phyloP scores from a whole-genome alignment of 805 yeast species.

The Lachancea lanzarotensis region DNA sequence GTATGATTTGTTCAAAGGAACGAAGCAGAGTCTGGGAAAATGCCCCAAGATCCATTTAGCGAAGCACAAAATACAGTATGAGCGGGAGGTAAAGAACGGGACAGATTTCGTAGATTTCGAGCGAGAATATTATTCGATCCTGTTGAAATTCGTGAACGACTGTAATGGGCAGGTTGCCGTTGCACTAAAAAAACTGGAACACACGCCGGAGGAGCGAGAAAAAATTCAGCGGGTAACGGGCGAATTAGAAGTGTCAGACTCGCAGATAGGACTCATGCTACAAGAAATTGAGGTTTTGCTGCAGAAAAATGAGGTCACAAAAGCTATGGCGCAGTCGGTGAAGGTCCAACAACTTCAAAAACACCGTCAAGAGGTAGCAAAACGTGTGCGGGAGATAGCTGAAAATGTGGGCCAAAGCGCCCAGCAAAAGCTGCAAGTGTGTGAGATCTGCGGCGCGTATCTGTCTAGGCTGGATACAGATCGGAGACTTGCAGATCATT shows the following conservation, averaged over 20 bases:
- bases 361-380: slow-evolving; percentile 47
- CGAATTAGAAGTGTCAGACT: slow-evolving; percentile 55
- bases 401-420: slow-evolving; percentile 79
- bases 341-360: slow-evolving; percentile 40
- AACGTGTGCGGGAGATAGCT: slow-evolving; percentile 50
- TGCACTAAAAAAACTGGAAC: slow-evolving; percentile 54
- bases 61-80: slow-evolving; percentile 65
- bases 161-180: slow-evolving; percentile 57
- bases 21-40: slow-evolving; percentile 75
- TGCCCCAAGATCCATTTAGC: slow-evolving; percentile 74
- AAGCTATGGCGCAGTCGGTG: slow-evolving; percentile 44
- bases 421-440: slow-evolving; percentile 85
- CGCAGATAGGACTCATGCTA: slow-evolving; percentile 55
- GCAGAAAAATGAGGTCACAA: slow-evolving; percentile 42
- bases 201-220: slow-evolving; percentile 66
- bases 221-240: slow-evolving; percentile 48
- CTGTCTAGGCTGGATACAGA: slow-evolving; percentile 81
- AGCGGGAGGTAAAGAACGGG: slow-evolving; percentile 39
- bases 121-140: slow-evolving; percentile 37
- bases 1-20: slow-evolving; percentile 71
- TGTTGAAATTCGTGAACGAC: slow-evolving; percentile 55
- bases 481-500: slow-evolving; percentile 82
- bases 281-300: slow-evolving; percentile 57
- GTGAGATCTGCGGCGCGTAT: slow-evolving; percentile 86
- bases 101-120: slow-evolving; percentile 42